Evolutionary conservation across 345 rosid species (phyloP).

Genomic region (Lepidium africanum): DNA sequence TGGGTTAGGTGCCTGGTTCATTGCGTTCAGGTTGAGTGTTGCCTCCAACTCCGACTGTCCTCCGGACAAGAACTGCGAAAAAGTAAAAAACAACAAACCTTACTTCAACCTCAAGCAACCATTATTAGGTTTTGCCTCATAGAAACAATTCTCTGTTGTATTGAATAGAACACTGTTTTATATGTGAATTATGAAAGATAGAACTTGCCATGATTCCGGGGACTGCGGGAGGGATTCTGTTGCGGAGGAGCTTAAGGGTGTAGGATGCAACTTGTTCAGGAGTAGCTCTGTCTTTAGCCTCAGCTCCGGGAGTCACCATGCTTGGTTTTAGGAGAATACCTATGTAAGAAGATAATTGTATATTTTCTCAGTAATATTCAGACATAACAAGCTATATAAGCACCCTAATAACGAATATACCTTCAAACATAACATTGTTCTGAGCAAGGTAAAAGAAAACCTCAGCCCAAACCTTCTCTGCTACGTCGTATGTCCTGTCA

Average conservation of each 20-base stretch:
- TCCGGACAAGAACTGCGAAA: slow-evolving; percentile 88
- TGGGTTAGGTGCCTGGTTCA: slow-evolving; percentile 85
- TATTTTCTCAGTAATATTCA: neutral
- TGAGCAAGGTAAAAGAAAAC: slow-evolving; percentile 95
- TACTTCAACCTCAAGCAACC: slow-evolving; percentile 1
- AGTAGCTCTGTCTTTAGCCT: slow-evolving; percentile 73
- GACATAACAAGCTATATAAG: neutral
- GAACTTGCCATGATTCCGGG: slow-evolving; percentile 95
- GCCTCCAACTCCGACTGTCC: slow-evolving; percentile 99
- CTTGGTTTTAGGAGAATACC: slow-evolving; percentile 91
- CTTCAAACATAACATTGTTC: slow-evolving; percentile 95
- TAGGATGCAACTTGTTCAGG: slow-evolving; percentile 80
- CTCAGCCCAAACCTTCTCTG: slow-evolving; percentile 93
- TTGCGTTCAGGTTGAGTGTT: slow-evolving; percentile 87
- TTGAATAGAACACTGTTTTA: neutral
- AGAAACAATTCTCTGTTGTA: neutral
- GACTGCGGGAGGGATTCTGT: slow-evolving; percentile 86
- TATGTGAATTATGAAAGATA: neutral
- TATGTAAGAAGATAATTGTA: neutral
- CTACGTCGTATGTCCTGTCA: slow-evolving; percentile 94
- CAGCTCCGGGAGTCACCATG: slow-evolving; percentile 99
- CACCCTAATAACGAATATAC: slow-evolving; percentile 2
- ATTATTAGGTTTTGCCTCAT: neutral
- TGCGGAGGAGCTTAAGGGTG: slow-evolving; percentile 89
- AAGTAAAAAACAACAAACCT: neutral